Conservation (phyloP, 148 eudicot genomes). For the Dianthus caryophyllus region DNA sequence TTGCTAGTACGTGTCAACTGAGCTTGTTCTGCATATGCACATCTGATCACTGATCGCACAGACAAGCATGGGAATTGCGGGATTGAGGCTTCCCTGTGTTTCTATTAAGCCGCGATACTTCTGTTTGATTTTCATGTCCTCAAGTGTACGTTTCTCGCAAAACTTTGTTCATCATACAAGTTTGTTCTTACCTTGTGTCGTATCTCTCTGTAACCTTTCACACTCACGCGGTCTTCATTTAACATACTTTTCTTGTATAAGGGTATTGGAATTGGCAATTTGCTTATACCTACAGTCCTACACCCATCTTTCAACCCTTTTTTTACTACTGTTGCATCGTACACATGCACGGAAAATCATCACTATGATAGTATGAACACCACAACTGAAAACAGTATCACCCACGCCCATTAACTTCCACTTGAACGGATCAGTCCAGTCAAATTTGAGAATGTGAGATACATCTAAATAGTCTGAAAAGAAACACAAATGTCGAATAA, state of each 20-base stretch:
- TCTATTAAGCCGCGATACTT: not conserved
- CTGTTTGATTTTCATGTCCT: not conserved
- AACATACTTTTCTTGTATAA: not conserved
- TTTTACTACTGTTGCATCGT: not conserved
- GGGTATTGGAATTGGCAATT: not conserved
- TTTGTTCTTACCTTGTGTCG: not conserved
- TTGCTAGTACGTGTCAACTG: not conserved
- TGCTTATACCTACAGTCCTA: not conserved
- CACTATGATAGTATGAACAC: too few species aligned
- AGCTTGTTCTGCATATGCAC: not conserved
- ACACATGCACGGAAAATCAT: not conserved
- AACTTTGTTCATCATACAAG: too few species aligned
- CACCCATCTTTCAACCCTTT: not conserved
- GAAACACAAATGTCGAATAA: constrained; percentile 3
- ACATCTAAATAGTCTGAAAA: not conserved
- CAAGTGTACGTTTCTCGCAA: not conserved
- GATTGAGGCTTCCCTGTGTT: not conserved
- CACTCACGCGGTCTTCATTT: not conserved
- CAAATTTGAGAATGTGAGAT: not conserved
- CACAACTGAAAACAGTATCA: too few species aligned
- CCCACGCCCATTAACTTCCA: not conserved
- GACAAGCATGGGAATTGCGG: not conserved
- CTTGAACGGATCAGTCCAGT: not conserved
- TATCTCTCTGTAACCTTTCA: not conserved
- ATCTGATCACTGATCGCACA: not conserved